Evolutionary conservation across 768 basidiomycete species (phyloP).

Genomic region (Kwoniella sp.): DNA sequence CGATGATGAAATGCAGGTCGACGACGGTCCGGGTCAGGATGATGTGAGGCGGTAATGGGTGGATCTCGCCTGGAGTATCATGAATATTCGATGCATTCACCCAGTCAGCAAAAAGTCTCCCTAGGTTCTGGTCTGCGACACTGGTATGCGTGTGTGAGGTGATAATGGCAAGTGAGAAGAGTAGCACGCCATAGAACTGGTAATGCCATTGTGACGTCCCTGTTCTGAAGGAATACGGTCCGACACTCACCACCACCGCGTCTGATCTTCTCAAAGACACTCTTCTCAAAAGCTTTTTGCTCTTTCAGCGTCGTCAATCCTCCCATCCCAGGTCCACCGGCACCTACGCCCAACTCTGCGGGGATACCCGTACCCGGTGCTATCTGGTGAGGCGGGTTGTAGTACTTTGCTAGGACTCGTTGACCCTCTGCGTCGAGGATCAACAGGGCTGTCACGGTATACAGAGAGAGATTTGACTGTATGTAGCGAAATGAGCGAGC

Average conservation of each 20-base stretch:
- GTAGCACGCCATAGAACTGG: too few species aligned
- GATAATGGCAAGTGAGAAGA: too few species aligned
- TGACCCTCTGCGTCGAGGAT: conserved; percentile 95
- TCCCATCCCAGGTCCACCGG: conserved; percentile 47
- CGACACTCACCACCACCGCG: conserved; percentile 75
- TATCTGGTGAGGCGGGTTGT: conserved; percentile 67
- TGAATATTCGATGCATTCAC: too few species aligned
- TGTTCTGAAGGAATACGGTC: too few species aligned
- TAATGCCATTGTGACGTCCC: too few species aligned
- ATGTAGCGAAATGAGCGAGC: not conserved
- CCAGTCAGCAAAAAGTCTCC: too few species aligned
- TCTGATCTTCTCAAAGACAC: conserved; percentile 92
- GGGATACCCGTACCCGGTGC: conserved; percentile 46
- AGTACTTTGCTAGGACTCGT: conserved; percentile 95
- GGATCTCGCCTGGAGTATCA: conserved; percentile 72
- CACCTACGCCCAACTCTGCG: conserved; percentile 44
- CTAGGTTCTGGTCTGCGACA: too few species aligned
- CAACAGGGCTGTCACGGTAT: conserved; percentile 81
- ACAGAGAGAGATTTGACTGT: conserved; percentile 75
- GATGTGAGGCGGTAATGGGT: conserved; percentile 87
- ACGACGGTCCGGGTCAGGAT: conserved; percentile 91
- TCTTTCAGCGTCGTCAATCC: conserved; percentile 70
- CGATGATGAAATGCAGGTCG: conserved; percentile 92
- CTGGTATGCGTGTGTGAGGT: too few species aligned
- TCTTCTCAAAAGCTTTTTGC: conserved; percentile 93